These are phyloP conservation scores for Pyrenochaeta sp. DNA, from an alignment of 2,329 filamentous ascomycete species.

Conservation along the genomic window DNA sequence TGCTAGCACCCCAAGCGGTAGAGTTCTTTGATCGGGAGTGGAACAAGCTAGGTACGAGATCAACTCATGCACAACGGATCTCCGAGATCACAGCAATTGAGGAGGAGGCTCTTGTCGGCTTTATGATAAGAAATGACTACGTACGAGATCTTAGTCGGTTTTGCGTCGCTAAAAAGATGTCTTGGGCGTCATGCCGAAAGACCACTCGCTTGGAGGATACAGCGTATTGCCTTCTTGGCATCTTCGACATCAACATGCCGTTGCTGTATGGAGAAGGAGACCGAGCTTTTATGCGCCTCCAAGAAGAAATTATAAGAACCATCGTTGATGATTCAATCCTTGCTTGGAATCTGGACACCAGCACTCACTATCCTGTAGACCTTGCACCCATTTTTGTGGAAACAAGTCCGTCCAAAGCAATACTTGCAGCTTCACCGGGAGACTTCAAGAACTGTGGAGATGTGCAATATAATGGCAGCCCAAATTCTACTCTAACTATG, in stretches of 20 bases:
- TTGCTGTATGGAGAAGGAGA: conserved; percentile 43
- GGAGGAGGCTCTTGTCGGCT: neutral
- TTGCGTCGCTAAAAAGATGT: conserved; percentile 23
- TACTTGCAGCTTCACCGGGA: neutral
- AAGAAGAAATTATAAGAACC: conserved; percentile 30
- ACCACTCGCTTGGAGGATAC: conserved; percentile 34
- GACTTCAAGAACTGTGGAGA: neutral
- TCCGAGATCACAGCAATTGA: conserved; percentile 6
- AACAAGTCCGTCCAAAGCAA: neutral
- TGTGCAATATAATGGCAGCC: neutral
- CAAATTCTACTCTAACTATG: neutral
- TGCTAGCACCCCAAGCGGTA: conserved; percentile 5
- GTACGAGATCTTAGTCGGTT: neutral
- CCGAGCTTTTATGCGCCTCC: conserved; percentile 28
- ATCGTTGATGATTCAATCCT: conserved; percentile 22
- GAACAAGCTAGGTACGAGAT: neutral
- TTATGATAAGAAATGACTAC: neutral
- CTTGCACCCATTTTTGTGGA: neutral
- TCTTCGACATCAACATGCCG: conserved; percentile 41
- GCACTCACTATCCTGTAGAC: neutral
- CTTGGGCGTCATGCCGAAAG: conserved; percentile 17
- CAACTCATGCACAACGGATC: neutral
- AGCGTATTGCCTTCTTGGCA: conserved; percentile 43
- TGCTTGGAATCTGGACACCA: conserved; percentile 11
- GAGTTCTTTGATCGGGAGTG: conserved; percentile 4